Base-by-base conservation (phyloP, 345 rosid species). In the Durio zibethinus region DNA sequence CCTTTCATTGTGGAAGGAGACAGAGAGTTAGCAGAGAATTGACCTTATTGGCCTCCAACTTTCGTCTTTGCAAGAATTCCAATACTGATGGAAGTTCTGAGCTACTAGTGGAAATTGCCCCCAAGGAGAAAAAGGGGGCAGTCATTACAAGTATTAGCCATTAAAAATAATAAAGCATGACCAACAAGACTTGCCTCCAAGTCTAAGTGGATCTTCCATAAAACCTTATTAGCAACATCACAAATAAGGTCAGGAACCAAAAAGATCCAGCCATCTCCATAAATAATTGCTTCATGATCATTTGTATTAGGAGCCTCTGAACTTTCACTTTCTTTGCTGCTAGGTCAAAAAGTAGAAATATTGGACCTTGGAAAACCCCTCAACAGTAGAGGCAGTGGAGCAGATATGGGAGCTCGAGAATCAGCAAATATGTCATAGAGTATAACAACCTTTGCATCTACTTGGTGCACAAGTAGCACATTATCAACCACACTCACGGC, bases 381-480 rank as follows among this genome's bases (percentile, higher is more conserved):
- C 86, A 91, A 84, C 76, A 89, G 81, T 73, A 94, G 84, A 73
- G 99, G 98, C 80, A 97, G 98, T 20, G 99, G 99, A 65, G 99
- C 99, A 84, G 98, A 92, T 81, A 97, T 84, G 33, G 99, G 98
- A 80, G 97, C 97, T 83, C 90, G 94, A 85, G 98, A 92, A 84
- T 94, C 97, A 65, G 89, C 78, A 86, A 84, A 94, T 81, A 97
- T 85, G 83, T 94, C 99, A 80, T 97, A 97, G n/a, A 97, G 85
- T 79, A 97, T 94, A 61, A 89, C 90, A 77, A 97, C 99, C 84
- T 94, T 97, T 73, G 98, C 94, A 74, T 94, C 97, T 74, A 92
- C 91, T 91, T 97, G 99, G 86, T 97, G 99, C 83, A 97, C 92
- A 56, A 97, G 98, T 72, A 94, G 85, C 31, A 94, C 92, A 74